Base-by-base conservation (phyloP, 768 basidiomycete species). In the Phylloporus scabripes region DNA sequence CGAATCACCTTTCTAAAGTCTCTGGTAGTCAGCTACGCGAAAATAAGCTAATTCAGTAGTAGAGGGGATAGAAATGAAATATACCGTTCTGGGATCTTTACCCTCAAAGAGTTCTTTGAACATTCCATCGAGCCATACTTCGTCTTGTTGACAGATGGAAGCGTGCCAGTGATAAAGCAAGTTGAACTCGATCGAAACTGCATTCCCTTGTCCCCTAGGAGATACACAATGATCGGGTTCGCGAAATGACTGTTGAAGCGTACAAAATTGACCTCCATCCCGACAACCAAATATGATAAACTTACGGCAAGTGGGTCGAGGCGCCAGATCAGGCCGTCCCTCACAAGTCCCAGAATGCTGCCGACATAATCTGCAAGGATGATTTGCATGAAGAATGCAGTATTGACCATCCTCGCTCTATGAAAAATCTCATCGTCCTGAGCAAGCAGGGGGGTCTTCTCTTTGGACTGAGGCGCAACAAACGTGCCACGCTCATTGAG, bases 371-470 rank as follows among this genome's bases (percentile, higher is more conserved):
- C 87, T 69, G 59, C 54, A 37, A 88, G 70, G 57, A 87, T 82
- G 31, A 83, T 77, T 52, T 82, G 77, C 76, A 85, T 78, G 56
- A 86, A 85, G 57, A 74, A 83, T 3, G 77, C 83, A 45, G 81
- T 82, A 62, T 90, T 90, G 39, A 89, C 80, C 40, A 88, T 70
- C 42, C 87, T 77, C 9, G 85, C 74, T 24, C 83, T 78, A 50
- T 85, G 74, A 69, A 87, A 90, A 40, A 90, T 80, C 57, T 89
- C 87, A 43, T 87, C 81, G 47, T 90, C 88, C 60, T 90, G 87
- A 0, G 56, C 65, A 12, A 59, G 57, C 5, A 67, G 60, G 5
- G 65, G 55, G 26, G 49, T 7, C 52, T 54, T 28, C 40, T 60
- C 52, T 8, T 51, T 28, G 1, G 45, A 20, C 52, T 60, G 43